phyloP scores from a whole-genome alignment of 305 asterid genomes.

The Stenogyne calaminthoides region DNA sequence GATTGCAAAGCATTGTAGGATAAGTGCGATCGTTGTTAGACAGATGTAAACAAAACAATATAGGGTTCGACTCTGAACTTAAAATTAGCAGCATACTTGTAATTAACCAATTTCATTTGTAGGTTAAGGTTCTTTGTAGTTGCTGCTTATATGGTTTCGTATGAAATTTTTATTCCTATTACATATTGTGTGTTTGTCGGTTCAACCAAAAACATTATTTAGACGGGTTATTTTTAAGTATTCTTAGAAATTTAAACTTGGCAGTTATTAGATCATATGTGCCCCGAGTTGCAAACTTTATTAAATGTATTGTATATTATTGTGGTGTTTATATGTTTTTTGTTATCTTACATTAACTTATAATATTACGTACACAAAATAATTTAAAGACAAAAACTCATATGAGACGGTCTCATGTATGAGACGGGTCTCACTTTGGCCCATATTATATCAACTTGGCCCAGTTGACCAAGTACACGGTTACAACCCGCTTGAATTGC shows the following conservation, averaged over 20 bases:
- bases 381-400: no score
- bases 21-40: not conserved
- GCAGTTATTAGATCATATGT: not conserved
- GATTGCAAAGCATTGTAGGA: slow-evolving; percentile 6
- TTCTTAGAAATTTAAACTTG: not conserved
- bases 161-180: not conserved
- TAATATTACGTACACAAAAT: no score
- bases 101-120: not conserved
- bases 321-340: no score
- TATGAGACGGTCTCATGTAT: no score
- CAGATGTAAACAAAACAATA: not conserved
- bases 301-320: no score
- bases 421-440: no score
- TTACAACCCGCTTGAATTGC: no score
- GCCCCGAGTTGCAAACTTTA: no score
- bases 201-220: not conserved
- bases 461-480: no score
- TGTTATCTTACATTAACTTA: no score
- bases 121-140: not conserved
- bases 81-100: not conserved
- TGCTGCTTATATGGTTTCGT: not conserved
- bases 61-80: slow-evolving; percentile 18
- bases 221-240: no score
- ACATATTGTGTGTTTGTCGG: not conserved
- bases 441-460: no score